These are phyloP conservation scores for Nicotiana rustica DNA, from an alignment of 305 asterid genomes.

Conservation along the genomic window DNA sequence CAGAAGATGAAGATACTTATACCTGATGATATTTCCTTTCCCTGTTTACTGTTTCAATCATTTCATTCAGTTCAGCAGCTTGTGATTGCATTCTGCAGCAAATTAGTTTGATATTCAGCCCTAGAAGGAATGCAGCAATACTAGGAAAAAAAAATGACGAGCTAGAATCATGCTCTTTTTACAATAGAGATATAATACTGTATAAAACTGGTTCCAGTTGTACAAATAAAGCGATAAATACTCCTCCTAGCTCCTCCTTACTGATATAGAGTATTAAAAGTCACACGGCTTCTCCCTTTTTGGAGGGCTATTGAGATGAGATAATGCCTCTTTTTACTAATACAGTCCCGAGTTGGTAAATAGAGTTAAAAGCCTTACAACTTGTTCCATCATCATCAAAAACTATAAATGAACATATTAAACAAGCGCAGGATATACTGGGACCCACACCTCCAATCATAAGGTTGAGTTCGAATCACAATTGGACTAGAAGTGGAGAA, in stretches of 20 bases:
- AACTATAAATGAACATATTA: neutral
- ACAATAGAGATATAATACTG: neutral
- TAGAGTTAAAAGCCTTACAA: neutral
- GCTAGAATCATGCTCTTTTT: neutral
- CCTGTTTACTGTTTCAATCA: constrained; percentile 85
- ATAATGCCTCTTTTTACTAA: neutral
- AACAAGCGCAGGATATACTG: neutral
- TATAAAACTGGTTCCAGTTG: constrained; percentile 12
- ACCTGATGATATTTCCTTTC: constrained; percentile 99
- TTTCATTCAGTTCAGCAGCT: constrained; percentile 69
- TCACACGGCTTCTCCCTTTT: neutral
- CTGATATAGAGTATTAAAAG: neutral
- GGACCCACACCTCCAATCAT: neutral
- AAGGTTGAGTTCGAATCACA: neutral
- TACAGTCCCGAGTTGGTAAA: neutral
- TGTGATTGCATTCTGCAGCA: constrained; percentile 70
- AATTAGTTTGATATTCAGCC: constrained; percentile 28
- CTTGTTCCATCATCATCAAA: neutral
- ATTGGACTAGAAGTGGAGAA: neutral
- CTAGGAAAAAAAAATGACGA: constrained; percentile 8
- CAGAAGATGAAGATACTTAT: constrained; percentile 23
- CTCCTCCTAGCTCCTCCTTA: neutral
- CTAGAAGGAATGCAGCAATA: constrained; percentile 22
- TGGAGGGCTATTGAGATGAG: neutral
- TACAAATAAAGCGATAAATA: neutral